Percentiles rank a stretch among this genome's conserved stretches.
Evolutionary conservation across 2,329 filamentous ascomycete species (phyloP).

Genomic region (Xylariaceae sp.): DNA sequence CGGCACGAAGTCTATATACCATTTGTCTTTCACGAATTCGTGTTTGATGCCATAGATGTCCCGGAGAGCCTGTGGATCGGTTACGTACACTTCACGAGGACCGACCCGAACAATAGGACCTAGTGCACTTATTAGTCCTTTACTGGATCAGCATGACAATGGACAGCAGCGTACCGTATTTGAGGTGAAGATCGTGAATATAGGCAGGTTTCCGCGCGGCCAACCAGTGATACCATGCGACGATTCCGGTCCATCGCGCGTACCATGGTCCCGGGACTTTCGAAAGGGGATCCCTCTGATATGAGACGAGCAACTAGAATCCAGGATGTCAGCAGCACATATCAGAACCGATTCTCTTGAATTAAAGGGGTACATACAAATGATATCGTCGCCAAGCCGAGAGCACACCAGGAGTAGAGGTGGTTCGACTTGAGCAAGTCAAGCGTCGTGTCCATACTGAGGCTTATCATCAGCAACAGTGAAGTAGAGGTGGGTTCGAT

Average conservation of each 20-base stretch:
- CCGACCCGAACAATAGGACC: conserved; percentile 29
- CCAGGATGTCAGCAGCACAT: not conserved
- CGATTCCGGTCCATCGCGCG: conserved; percentile 14
- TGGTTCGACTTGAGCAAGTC: conserved; percentile 5
- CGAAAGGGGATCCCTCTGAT: conserved; percentile 14
- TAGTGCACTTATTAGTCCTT: conserved; percentile 1
- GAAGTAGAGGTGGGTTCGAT: not conserved
- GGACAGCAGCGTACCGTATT: conserved; percentile 23
- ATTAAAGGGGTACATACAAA: conserved; percentile 8
- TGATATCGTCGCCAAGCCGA: conserved; percentile 10
- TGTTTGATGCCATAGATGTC: conserved; percentile 26
- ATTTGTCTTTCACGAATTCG: conserved; percentile 25
- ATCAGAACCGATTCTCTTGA: too few species aligned
- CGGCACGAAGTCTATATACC: conserved; percentile 21
- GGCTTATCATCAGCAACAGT: not conserved
- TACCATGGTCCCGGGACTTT: conserved; percentile 23
- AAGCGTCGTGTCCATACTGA: conserved; percentile 1
- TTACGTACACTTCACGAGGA: conserved; percentile 27
- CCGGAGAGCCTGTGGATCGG: conserved; percentile 19
- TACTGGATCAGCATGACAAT: not conserved
- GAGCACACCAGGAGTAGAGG: conserved; percentile 6
- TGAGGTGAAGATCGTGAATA: conserved; percentile 25
- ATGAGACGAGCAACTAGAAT: conserved; percentile 7
- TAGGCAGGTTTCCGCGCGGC: conserved; percentile 16
- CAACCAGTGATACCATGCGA: conserved; percentile 14